Conservation (phyloP, 73 alveolate species). For the Blepharisma stoltei region DNA sequence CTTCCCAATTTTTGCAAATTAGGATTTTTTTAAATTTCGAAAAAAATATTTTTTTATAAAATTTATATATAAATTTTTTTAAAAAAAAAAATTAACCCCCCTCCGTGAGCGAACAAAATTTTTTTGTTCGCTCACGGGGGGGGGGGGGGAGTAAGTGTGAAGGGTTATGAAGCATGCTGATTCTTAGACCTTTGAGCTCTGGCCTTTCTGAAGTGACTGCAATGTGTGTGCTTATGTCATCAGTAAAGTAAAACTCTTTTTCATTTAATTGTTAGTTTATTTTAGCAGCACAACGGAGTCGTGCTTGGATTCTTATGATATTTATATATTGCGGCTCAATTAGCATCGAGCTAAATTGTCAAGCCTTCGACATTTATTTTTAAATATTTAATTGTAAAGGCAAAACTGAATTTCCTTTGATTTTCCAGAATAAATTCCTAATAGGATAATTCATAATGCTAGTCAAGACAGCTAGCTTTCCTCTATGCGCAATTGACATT, state of each 20-base stretch:
- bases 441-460: constrained; percentile 53
- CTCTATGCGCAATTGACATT: constrained; percentile 70
- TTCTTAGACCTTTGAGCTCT: constrained; percentile 49
- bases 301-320: too few species aligned
- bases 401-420: constrained; percentile 56
- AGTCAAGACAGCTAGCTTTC: constrained; percentile 49
- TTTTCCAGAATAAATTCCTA: constrained; percentile 45
- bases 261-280: constrained; percentile 31
- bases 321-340: neutral
- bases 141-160: too few species aligned
- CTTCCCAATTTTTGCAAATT: too few species aligned
- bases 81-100: too few species aligned
- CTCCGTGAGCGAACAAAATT: too few species aligned
- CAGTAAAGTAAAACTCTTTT: constrained; percentile 22
- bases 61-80: too few species aligned
- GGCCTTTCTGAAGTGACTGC: constrained; percentile 48
- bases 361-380: constrained; percentile 13
- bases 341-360: neutral
- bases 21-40: too few species aligned
- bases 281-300: too few species aligned
- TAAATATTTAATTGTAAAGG: constrained; percentile 53
- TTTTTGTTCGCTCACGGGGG: too few species aligned
- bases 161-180: constrained; percentile 82
- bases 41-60: too few species aligned
- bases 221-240: constrained; percentile 70